phyloP scores from a whole-genome alignment of 805 yeast species.

The Sugiyamaella chiloensis region DNA sequence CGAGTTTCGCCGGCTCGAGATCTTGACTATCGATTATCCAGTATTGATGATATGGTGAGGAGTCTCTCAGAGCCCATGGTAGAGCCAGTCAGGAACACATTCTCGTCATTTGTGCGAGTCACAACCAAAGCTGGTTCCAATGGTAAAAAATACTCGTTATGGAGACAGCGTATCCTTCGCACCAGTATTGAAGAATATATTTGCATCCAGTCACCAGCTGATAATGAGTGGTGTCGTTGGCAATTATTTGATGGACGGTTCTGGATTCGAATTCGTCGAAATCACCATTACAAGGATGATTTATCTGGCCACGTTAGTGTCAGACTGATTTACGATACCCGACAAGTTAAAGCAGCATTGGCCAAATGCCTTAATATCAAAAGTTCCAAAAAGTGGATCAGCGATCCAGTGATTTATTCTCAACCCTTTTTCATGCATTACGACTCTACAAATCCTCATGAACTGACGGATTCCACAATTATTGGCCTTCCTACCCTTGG shows the following conservation, averaged over 20 bases:
- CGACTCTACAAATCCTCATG: background rate
- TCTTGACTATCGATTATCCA: constrained; percentile 8
- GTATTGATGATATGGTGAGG: constrained; percentile 24
- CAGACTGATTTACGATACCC: constrained; percentile 1
- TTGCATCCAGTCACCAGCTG: background rate
- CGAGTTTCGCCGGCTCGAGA: constrained; percentile 12
- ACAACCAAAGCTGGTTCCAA: background rate
- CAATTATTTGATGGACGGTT: constrained; percentile 19
- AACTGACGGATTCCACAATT: background rate
- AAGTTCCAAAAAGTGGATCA: constrained; percentile 6
- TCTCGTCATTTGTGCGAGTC: background rate
- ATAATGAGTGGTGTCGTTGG: constrained; percentile 22
- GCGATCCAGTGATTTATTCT: constrained; percentile 1
- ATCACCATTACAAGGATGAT: background rate
- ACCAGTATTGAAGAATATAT: background rate
- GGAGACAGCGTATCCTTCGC: constrained; percentile 6
- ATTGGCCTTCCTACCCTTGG: constrained; percentile 19
- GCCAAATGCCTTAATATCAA: background rate
- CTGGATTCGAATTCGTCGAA: constrained; percentile 14
- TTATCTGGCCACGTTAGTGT: background rate
- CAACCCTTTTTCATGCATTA: constrained; percentile 16
- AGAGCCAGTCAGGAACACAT: background rate
- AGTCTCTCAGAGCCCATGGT: background rate
- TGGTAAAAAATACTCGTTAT: background rate
- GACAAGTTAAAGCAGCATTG: constrained; percentile 9